These are phyloP conservation scores for Lablab purpureus DNA, from an alignment of 306 rosid genomes.

Conservation along the genomic window DNA sequence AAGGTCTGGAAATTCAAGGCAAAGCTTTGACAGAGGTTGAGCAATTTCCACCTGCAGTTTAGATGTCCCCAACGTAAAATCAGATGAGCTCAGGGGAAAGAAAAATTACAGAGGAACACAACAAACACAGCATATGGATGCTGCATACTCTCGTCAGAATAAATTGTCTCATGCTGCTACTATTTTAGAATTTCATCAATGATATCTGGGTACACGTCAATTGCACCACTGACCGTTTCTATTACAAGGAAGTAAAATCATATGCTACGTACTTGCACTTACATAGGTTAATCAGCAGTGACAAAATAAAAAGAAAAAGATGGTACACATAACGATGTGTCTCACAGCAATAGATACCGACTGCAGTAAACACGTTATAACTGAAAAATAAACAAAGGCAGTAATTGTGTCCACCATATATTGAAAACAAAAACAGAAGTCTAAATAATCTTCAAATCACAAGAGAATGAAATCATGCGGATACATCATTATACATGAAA, in stretches of 20 bases:
- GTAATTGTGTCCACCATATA: not conserved
- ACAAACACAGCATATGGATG: conserved; percentile 3
- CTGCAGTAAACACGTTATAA: not conserved
- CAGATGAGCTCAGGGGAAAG: conserved; percentile 4
- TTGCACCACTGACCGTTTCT: not conserved
- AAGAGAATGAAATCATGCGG: conserved; percentile 33
- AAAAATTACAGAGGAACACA: conserved; percentile 14
- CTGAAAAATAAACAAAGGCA: conserved; percentile 19
- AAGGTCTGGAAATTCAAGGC: conserved; percentile 90
- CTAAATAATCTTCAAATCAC: conserved; percentile 23
- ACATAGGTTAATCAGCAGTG: not conserved
- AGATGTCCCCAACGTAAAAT: conserved; percentile 23
- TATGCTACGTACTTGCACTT: not conserved
- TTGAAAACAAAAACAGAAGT: not conserved
- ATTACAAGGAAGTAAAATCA: conserved; percentile 4
- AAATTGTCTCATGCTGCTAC: conserved; percentile 12
- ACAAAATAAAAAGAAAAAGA: not conserved
- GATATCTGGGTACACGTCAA: not conserved
- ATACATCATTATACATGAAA: conserved; percentile 40
- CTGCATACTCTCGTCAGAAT: conserved; percentile 6
- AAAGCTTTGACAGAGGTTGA: conserved; percentile 74
- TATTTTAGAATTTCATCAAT: not conserved
- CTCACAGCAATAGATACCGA: not conserved
- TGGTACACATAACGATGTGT: not conserved
- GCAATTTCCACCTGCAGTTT: conserved; percentile 84